Evolutionary conservation across 2,329 filamentous ascomycete genomes (phyloP).

Genomic region (Graphilbum fragrans): DNA sequence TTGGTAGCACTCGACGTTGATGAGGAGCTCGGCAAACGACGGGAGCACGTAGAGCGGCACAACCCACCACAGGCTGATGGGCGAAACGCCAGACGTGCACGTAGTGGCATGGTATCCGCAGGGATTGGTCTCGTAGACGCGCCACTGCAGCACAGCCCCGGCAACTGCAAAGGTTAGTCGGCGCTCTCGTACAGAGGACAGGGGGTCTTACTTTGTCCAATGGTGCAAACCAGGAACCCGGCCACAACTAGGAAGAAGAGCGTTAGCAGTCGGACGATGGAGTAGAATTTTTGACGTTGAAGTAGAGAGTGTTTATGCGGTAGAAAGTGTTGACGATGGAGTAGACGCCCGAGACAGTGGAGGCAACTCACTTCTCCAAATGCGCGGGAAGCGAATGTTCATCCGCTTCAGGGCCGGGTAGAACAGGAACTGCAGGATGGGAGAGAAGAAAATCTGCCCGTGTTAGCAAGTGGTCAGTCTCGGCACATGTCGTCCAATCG

Average conservation of each 20-base stretch:
- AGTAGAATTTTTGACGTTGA: too few relatives aligned
- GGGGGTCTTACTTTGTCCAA: too few relatives aligned
- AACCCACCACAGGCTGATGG: neutral
- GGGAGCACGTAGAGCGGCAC: neutral
- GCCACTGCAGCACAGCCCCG: too few relatives aligned
- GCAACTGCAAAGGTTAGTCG: too few relatives aligned
- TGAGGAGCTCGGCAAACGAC: neutral
- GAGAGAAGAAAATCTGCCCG: neutral
- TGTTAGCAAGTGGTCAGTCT: too few relatives aligned
- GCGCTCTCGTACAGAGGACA: too few relatives aligned
- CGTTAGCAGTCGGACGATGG: too few relatives aligned
- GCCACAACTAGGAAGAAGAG: neutral
- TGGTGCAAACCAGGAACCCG: too few relatives aligned
- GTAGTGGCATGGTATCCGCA: neutral
- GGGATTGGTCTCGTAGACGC: neutral
- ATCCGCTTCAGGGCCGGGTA: neutral
- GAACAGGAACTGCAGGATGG: neutral
- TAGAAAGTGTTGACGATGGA: neutral
- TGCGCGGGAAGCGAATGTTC: neutral
- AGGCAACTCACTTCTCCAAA: neutral
- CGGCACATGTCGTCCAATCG: too few relatives aligned
- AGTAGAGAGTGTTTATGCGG: too few relatives aligned
- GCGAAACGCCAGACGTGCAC: neutral
- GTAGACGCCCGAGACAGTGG: neutral
- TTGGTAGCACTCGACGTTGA: neutral